Conservation (phyloP, 352 stramenopile species). For the Pythium aristosporum region DNA sequence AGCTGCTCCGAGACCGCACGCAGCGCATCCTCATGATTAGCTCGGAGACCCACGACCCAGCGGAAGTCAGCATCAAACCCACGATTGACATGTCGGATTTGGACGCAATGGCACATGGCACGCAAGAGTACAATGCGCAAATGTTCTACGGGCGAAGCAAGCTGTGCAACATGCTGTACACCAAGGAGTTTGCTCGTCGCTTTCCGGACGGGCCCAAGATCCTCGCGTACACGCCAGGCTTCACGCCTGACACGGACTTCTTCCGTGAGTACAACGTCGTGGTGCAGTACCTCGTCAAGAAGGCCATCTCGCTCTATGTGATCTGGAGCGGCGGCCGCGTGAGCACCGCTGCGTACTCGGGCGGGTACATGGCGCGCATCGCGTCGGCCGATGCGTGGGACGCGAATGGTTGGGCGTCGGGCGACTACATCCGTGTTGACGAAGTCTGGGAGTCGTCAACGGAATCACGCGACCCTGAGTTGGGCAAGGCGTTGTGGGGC, state of each 20-base stretch:
- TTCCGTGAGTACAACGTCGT: conserved; percentile 20
- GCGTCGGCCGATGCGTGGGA: conserved; percentile 20
- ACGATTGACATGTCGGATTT: conserved; percentile 11
- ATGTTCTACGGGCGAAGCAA: conserved; percentile 19
- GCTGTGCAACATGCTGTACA: conserved; percentile 26
- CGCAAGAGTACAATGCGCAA: conserved; percentile 5
- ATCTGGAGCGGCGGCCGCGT: conserved; percentile 4
- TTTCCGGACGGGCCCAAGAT: conserved; percentile 19
- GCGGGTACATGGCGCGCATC: conserved; percentile 31
- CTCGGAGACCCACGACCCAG: conserved; percentile 17
- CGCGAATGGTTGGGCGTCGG: conserved; percentile 19
- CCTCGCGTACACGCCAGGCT: conserved; percentile 29
- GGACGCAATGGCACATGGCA: conserved; percentile 1
- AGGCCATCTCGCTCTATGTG: conserved; percentile 1
- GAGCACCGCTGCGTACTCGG: conserved; percentile 27
- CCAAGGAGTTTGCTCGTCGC: conserved; percentile 21
- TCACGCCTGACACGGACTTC: conserved; percentile 27
- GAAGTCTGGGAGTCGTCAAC: conserved; percentile 21
- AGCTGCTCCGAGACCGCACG: conserved; percentile 18
- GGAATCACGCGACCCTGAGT: conserved; percentile 18
- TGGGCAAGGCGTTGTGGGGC: conserved; percentile 33
- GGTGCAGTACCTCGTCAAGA: conserved; percentile 12
- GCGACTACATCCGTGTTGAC: conserved; percentile 32
- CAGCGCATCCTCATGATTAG: conserved; percentile 16
- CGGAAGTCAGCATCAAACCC: not conserved